Conservation (phyloP, 352 stramenopile species). For the Phytopythium oedochilum region DNA sequence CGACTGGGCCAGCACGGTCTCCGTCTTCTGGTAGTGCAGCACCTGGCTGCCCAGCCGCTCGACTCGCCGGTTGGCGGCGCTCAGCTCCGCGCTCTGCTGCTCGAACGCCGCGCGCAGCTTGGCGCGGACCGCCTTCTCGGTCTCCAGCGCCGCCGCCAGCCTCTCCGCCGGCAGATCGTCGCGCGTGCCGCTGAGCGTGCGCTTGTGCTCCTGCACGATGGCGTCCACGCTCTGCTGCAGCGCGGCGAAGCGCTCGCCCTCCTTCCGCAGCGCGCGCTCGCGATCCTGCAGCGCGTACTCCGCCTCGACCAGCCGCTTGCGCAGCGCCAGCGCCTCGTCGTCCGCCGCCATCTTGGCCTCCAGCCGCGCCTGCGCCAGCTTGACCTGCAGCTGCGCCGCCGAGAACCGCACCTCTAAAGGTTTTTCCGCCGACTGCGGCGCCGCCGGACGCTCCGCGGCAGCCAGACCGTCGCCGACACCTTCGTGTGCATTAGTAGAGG, state of each 20-base stretch:
- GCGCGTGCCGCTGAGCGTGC: slow-evolving; percentile 43
- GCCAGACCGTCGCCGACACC: not conserved
- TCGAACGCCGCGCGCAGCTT: slow-evolving; percentile 33
- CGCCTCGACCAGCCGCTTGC: slow-evolving; percentile 39
- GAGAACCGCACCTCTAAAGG: slow-evolving; percentile 20
- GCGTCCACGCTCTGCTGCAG: slow-evolving; percentile 33
- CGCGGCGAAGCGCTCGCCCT: slow-evolving; percentile 3
- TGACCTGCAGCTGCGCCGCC: slow-evolving; percentile 37
- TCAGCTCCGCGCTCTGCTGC: slow-evolving; percentile 36
- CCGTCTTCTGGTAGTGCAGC: slow-evolving; percentile 65
- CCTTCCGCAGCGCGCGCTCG: slow-evolving; percentile 14
- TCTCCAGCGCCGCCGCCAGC: slow-evolving; percentile 49
- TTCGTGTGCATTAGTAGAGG: not conserved
- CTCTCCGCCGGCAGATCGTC: slow-evolving; percentile 40
- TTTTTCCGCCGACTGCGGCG: not conserved
- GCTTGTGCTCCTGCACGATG: slow-evolving; percentile 44
- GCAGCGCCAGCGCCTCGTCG: slow-evolving; percentile 32
- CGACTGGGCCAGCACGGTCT: slow-evolving; percentile 68
- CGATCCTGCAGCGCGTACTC: slow-evolving; percentile 30
- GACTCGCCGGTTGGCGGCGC: slow-evolving; percentile 37
- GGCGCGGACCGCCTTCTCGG: slow-evolving; percentile 37
- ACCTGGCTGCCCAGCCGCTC: slow-evolving; percentile 38
- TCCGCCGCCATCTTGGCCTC: slow-evolving; percentile 49
- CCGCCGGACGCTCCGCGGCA: not conserved
- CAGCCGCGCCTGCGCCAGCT: slow-evolving; percentile 48